These are phyloP conservation scores for Hemisphaericaspora xylanilytica DNA, from an alignment of 1,139 yeast genomes.

Conservation along the genomic window DNA sequence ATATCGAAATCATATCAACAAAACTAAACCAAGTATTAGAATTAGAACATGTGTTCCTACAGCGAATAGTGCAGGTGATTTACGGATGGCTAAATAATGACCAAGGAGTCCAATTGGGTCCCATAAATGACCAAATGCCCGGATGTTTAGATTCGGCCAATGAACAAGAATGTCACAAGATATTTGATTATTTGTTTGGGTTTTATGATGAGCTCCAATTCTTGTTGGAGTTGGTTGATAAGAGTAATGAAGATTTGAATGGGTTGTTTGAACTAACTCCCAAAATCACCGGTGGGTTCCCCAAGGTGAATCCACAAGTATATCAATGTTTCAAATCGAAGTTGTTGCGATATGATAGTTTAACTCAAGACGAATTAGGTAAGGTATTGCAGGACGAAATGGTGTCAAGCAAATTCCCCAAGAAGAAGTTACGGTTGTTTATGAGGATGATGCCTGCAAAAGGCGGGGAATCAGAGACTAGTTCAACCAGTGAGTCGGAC, in stretches of 20 bases:
- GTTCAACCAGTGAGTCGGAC: constrained; percentile 16
- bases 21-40: constrained; percentile 14
- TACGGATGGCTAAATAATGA: not conserved
- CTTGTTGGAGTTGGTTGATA: constrained; percentile 1
- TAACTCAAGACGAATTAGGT: constrained; percentile 14
- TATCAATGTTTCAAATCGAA: constrained; percentile 7
- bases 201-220: constrained; percentile 7
- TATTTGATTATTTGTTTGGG: constrained; percentile 6
- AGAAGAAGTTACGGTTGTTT: constrained; percentile 12
- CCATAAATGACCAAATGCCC: constrained; percentile 1
- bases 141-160: not conserved
- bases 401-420: constrained; percentile 12
- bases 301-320: constrained; percentile 2
- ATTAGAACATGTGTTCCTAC: constrained; percentile 5
- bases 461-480: not conserved
- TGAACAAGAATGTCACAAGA: constrained; percentile 3
- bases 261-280: not conserved
- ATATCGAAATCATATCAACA: constrained; percentile 15
- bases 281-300: not conserved
- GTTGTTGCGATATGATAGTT: constrained; percentile 8
- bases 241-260: not conserved
- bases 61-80: not conserved
- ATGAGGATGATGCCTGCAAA: constrained; percentile 17
- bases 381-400: constrained; percentile 5
- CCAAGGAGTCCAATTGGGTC: constrained; percentile 1